Evolutionary conservation across 495 filamentous ascomycete genomes (phyloP), one percentile per base, ranked within the genome.

Genomic region (Penicillium cosmopolitanum): DNA sequence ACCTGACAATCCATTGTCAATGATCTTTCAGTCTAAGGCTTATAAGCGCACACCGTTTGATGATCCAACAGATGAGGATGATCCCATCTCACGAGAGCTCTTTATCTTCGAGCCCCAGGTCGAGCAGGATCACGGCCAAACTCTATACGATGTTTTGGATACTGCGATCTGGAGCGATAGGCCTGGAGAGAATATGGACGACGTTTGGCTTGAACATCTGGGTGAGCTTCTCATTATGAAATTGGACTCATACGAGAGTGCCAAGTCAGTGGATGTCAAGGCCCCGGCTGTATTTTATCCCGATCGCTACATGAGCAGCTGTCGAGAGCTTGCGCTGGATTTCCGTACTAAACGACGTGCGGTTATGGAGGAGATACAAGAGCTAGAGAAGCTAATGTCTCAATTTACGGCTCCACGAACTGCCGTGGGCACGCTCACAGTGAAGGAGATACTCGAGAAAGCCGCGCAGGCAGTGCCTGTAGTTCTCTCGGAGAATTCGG

Each of bases 141-240:
- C 81, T 5, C 75, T 96, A 13, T 96, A 96, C 66, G 85, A 91
- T 67, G 82, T 87, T 11, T 69, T 93, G 10, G 92, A 96, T 66
- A 75, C 80, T 25, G 63, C 85, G 10, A 77, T 95, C 40, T 93
- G 88, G 86, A 61, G 71, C 16, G 78, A 83, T 23, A 77, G 79
- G 8, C 72, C 74, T 3, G 78, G 77, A 8, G 51, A 78, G 70
- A 59, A 81, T 70, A 61, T 88, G 4, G 79, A 87, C 19, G 77
- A 82, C 53, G 75, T 80, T 11, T 85, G 78, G 74, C 66, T 87
- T 21, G 80, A 82, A 46, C 67, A 79, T 28, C 71, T 89, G 50
- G 82, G 84, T 0, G 88, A 93, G n/a, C 81, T 97, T 13, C 60
- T 96, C 40, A 83, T 81, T 5, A 77, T 91, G 58, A 83, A 81